Percentiles rank a stretch among this genome's conserved stretches.
phyloP scores from a whole-genome alignment of 306 rosid species.

The Citrullus colocynthis region DNA sequence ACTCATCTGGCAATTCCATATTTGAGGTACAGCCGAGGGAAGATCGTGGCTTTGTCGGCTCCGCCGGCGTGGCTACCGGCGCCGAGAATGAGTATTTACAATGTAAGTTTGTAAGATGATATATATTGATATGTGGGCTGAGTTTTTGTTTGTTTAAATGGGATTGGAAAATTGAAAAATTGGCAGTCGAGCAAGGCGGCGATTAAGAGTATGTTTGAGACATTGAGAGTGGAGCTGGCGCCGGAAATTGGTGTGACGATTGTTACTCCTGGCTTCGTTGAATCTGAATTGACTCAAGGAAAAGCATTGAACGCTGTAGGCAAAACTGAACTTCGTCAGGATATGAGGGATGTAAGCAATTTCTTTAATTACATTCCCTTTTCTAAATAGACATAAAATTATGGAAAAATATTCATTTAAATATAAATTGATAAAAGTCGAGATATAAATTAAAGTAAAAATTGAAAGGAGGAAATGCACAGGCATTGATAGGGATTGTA shows the following conservation, averaged over 20 bases:
- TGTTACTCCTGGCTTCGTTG: conserved; percentile 46
- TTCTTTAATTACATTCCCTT: neutral
- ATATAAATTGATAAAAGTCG: too few relatives aligned
- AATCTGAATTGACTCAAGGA: conserved; percentile 34
- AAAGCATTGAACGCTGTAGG: conserved; percentile 26
- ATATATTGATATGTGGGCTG: neutral
- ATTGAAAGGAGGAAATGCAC: too few relatives aligned
- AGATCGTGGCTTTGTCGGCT: conserved; percentile 49
- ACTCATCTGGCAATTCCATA: conserved; percentile 44
- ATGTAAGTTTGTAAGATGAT: conserved; percentile 9
- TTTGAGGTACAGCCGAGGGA: conserved; percentile 38
- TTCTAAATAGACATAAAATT: too few relatives aligned
- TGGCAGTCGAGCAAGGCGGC: conserved; percentile 68
- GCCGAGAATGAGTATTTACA: conserved; percentile 43
- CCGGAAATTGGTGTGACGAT: conserved; percentile 39
- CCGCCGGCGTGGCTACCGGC: conserved; percentile 46
- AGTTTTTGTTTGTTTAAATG: neutral
- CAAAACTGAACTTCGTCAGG: conserved; percentile 26
- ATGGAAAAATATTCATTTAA: too few relatives aligned
- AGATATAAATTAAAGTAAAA: too few relatives aligned
- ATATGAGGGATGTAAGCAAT: conserved; percentile 40
- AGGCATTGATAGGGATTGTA: conserved; percentile 11
- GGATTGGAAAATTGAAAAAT: neutral
- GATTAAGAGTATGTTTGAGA: conserved; percentile 31
- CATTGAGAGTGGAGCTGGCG: conserved; percentile 46